Conservation (phyloP, 2,329 filamentous ascomycete species). For the Pyricularia grisea region DNA sequence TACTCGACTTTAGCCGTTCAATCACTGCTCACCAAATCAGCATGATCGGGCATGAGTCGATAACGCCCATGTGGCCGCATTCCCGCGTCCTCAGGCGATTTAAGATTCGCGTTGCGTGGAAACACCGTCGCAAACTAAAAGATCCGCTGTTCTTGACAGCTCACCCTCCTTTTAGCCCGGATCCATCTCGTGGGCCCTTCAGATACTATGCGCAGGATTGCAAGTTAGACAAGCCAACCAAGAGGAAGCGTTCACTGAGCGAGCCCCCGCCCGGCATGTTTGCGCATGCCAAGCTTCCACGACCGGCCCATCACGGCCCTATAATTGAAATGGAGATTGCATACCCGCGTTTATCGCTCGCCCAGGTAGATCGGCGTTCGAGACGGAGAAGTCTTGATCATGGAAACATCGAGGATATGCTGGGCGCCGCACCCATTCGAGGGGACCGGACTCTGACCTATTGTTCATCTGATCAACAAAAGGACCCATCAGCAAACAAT, state of each 20-base stretch:
- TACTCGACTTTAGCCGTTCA: neutral
- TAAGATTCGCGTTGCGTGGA: neutral
- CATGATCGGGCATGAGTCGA: neutral
- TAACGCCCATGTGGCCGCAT: neutral
- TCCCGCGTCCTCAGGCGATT: constrained; percentile 1
- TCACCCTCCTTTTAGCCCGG: neutral
- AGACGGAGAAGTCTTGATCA: constrained; percentile 26
- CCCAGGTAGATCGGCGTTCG: constrained; percentile 20
- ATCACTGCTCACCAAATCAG: neutral
- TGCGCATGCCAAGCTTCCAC: constrained; percentile 12
- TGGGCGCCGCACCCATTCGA: constrained; percentile 13
- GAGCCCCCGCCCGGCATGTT: constrained; percentile 6
- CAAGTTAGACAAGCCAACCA: neutral
- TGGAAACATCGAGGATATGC: constrained; percentile 24
- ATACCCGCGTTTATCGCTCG: constrained; percentile 17
- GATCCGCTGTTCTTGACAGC: neutral
- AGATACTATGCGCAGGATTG: constrained; percentile 7
- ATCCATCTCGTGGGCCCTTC: neutral
- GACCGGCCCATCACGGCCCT: constrained; percentile 12
- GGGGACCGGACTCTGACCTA: neutral
- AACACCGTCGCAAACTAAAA: neutral
- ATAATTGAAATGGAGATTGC: constrained; percentile 23
- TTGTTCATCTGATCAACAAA: neutral
- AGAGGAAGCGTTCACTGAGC: constrained; percentile 8
- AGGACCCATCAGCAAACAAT: too few species aligned